These are phyloP conservation scores for Phoma sp. DNA, from an alignment of 2,329 filamentous ascomycete genomes.

Conservation along the genomic window DNA sequence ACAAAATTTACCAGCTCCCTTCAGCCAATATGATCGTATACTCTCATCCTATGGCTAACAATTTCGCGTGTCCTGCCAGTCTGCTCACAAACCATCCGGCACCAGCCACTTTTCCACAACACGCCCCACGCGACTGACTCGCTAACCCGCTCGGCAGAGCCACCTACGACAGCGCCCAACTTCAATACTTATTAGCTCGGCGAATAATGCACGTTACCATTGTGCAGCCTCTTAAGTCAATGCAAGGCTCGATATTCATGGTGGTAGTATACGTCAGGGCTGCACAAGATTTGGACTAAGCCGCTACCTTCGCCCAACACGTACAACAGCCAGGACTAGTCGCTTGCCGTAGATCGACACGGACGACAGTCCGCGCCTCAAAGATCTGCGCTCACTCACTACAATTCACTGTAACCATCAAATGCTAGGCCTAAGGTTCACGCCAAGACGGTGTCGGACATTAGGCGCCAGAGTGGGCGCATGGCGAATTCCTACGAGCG, in stretches of 20 bases:
- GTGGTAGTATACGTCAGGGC: too few relatives aligned
- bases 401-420: background rate
- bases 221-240: background rate
- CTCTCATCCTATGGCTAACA: background rate
- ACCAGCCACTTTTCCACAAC: background rate
- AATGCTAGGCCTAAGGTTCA: background rate
- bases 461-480: background rate
- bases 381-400: slow-evolving; percentile 1
- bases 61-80: background rate
- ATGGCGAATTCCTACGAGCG: slow-evolving; percentile 2
- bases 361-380: slow-evolving; percentile 5
- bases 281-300: too few relatives aligned
- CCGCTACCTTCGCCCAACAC: background rate
- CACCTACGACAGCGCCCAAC: background rate
- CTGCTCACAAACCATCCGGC: background rate
- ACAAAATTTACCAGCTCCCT: slow-evolving; percentile 1
- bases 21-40: background rate
- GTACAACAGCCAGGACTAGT: background rate
- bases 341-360: slow-evolving; percentile 21
- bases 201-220: background rate
- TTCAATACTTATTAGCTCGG: background rate
- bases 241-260: too few relatives aligned
- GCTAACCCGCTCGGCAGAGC: slow-evolving; percentile 4
- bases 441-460: background rate
- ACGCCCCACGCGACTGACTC: slow-evolving; percentile 8